phyloP scores from a whole-genome alignment of 192 early-diverging fungal species.

The Mortierella alpina region DNA sequence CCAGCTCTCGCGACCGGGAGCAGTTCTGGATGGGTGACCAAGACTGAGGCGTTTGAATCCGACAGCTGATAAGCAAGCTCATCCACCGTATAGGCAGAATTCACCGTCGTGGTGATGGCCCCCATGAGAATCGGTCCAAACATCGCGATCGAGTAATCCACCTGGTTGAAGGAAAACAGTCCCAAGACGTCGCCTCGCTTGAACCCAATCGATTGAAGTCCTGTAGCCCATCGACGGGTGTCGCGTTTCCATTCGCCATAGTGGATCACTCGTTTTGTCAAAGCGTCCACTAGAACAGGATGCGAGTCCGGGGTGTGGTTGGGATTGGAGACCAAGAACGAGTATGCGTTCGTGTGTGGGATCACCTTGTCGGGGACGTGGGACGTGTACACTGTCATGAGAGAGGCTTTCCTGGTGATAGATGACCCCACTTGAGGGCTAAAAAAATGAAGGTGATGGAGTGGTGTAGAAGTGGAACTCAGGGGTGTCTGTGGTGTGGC shows the following conservation, averaged over 20 bases:
- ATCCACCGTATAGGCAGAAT: constrained; percentile 78
- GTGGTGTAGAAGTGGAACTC: background rate
- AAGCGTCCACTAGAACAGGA: constrained; percentile 53
- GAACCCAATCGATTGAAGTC: constrained; percentile 62
- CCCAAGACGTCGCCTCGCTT: constrained; percentile 74
- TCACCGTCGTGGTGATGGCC: constrained; percentile 75
- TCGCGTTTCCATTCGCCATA: constrained; percentile 45
- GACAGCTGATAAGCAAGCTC: constrained; percentile 81
- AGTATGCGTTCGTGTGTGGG: constrained; percentile 46
- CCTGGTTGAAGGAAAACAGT: constrained; percentile 75
- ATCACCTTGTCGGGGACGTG: constrained; percentile 33
- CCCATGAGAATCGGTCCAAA: constrained; percentile 54
- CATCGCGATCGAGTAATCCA: constrained; percentile 14
- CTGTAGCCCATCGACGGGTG: constrained; percentile 32
- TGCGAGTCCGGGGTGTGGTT: constrained; percentile 45
- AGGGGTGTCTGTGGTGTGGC: background rate
- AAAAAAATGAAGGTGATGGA: too few relatives aligned
- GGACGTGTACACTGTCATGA: constrained; percentile 51
- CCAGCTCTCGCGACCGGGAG: constrained; percentile 37
- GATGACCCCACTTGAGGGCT: too few relatives aligned
- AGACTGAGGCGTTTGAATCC: constrained; percentile 68
- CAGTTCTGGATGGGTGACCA: constrained; percentile 61
- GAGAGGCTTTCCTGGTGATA: background rate
- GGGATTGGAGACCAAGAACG: constrained; percentile 42
- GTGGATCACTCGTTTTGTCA: constrained; percentile 16